Evolutionary conservation across 2,329 filamentous ascomycete genomes (phyloP).

Genomic region (Apiospora aurea): DNA sequence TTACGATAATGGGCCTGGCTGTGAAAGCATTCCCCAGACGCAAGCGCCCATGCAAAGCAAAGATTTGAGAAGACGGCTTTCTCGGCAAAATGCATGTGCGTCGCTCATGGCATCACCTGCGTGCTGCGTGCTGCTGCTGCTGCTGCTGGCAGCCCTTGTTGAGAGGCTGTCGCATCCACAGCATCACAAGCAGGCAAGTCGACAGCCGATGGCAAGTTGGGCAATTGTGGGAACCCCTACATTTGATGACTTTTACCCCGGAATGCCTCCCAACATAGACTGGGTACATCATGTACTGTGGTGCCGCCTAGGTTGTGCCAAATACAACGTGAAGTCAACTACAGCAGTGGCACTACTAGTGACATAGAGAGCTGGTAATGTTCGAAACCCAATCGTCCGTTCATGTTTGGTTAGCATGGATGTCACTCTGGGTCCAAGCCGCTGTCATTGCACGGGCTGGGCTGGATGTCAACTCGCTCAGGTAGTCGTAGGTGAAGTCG

Average conservation of each 20-base stretch:
- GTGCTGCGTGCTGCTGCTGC: not conserved
- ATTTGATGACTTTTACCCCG: constrained; percentile 3
- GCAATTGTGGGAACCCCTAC: not conserved
- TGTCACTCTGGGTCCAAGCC: not conserved
- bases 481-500: not conserved
- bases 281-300: not conserved
- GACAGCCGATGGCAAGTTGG: not conserved
- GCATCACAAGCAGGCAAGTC: not conserved
- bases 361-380: too few species aligned
- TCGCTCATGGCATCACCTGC: not conserved
- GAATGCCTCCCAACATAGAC: not conserved
- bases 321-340: not conserved
- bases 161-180: not conserved
- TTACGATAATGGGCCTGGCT: constrained; percentile 2
- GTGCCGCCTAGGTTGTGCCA: not conserved
- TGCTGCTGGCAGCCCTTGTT: not conserved
- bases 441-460: not conserved
- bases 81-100: constrained; percentile 21
- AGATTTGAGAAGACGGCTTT: constrained; percentile 20
- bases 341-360: too few species aligned
- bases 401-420: not conserved
- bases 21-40: constrained; percentile 11
- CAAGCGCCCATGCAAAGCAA: constrained; percentile 23
- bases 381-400: not conserved
- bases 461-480: not conserved